Conservation (phyloP, 768 basidiomycete species). For the Coprinellus micaceus region DNA sequence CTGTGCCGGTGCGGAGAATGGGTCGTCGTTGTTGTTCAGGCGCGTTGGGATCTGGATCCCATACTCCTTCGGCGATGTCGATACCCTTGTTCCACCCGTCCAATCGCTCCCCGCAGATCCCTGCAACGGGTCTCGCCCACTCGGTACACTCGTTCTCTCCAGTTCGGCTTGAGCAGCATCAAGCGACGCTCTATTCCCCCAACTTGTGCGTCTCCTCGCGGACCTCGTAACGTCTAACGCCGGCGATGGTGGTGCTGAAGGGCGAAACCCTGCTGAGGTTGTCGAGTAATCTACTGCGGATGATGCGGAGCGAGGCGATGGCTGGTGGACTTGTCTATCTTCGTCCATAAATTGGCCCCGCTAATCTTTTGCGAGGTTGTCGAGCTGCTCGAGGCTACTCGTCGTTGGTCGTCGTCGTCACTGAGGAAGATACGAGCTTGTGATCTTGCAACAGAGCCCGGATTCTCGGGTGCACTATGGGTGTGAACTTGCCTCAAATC, state of each 20-base stretch:
- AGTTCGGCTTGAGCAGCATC: conserved; percentile 6
- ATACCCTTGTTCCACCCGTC: neutral
- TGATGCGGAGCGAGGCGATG: conserved; percentile 8
- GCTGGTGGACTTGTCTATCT: conserved; percentile 1
- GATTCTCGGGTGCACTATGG: too few species aligned
- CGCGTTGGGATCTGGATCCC: neutral
- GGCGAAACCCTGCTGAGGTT: conserved; percentile 6
- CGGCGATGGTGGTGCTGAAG: conserved; percentile 8
- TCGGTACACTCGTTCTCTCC: neutral
- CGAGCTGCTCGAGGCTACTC: neutral
- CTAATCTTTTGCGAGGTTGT: neutral
- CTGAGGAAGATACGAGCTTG: neutral
- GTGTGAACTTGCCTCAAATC: too few species aligned
- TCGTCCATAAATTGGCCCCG: conserved; percentile 8
- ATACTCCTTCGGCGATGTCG: conserved; percentile 3
- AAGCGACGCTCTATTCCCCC: conserved; percentile 11
- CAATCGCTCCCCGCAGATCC: neutral
- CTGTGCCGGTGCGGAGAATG: neutral
- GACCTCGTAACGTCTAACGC: conserved; percentile 6
- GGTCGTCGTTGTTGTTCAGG: conserved; percentile 3
- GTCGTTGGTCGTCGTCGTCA: neutral
- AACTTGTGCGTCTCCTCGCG: conserved; percentile 6
- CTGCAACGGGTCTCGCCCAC: conserved; percentile 6
- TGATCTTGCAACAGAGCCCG: too few species aligned
- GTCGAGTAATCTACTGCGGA: conserved; percentile 7